Percentiles rank a stretch among this genome's conserved stretches.
Conservation (phyloP, 202 grass and related monocot genomes). For the Zizania palustris region DNA sequence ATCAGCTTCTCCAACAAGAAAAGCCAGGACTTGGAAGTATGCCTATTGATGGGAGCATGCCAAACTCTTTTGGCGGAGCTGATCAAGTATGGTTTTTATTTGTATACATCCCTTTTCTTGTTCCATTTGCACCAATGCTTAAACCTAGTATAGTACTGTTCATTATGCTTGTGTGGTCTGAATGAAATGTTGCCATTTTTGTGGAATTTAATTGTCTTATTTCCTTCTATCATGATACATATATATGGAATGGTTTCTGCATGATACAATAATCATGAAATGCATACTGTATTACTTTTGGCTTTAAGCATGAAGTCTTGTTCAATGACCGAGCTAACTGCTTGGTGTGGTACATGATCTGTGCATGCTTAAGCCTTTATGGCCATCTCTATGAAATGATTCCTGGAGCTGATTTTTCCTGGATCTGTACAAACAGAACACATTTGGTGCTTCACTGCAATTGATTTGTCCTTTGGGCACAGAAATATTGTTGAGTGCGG, state of each 20-base stretch:
- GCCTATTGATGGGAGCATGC: constrained; percentile 76
- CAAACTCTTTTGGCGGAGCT: constrained; percentile 67
- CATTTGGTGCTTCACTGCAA: constrained; percentile 23
- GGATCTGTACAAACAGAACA: not conserved
- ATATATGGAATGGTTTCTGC: not conserved
- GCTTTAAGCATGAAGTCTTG: constrained; percentile 1
- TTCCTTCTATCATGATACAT: constrained; percentile 15
- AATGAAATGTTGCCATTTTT: not conserved
- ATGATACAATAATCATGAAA: not conserved
- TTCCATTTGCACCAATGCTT: constrained; percentile 30
- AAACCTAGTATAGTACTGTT: constrained; percentile 9
- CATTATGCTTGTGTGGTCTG: not conserved
- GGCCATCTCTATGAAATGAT: not conserved
- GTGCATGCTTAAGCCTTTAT: not conserved
- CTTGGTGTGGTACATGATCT: constrained; percentile 18
- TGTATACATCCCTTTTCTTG: constrained; percentile 1
- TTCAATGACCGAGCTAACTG: not conserved
- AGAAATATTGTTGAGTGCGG: constrained; percentile 7
- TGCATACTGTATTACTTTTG: constrained; percentile 17
- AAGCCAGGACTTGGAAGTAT: constrained; percentile 71
- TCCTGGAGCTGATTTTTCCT: not conserved
- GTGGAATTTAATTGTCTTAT: constrained; percentile 2
- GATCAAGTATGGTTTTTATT: constrained; percentile 68
- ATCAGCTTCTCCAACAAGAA: constrained; percentile 85
- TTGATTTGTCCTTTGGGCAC: constrained; percentile 1